These are phyloP conservation scores for Candida boidinii DNA, from an alignment of 805 yeast genomes.

Conservation along the genomic window DNA sequence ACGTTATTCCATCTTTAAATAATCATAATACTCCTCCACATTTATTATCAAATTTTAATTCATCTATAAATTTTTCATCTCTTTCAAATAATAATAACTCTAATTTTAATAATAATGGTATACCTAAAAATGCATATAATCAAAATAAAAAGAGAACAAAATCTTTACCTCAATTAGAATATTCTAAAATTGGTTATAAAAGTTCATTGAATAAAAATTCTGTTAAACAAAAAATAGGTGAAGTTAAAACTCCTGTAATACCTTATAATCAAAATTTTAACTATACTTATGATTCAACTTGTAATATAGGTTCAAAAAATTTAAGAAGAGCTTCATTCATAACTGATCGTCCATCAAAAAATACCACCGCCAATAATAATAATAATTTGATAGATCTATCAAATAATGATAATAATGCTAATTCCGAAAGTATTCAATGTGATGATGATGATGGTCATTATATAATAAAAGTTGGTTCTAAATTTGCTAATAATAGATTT, in stretches of 20 bases:
- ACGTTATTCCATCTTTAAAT: conserved; percentile 6
- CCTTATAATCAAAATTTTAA: conserved; percentile 16
- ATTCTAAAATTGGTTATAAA: conserved; percentile 33
- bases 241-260: conserved; percentile 28
- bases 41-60: conserved; percentile 3
- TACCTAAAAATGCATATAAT: conserved; percentile 1
- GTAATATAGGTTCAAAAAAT: not conserved
- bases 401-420: conserved; percentile 9
- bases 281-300: conserved; percentile 19
- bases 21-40: conserved; percentile 3
- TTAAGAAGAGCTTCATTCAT: too few species aligned
- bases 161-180: conserved; percentile 45
- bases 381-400: not conserved
- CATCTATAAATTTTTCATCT: not conserved
- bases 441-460: conserved; percentile 74
- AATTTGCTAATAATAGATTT: conserved; percentile 67
- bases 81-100: not conserved
- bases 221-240: conserved; percentile 31
- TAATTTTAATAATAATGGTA: too few species aligned
- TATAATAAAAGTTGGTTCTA: conserved; percentile 47
- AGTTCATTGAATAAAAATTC: conserved; percentile 24
- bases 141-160: conserved; percentile 36
- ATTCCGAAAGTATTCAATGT: conserved; percentile 21
- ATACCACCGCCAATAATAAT: not conserved
- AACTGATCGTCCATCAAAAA: not conserved